Percentiles rank a stretch among this genome's conserved stretches.
These are phyloP conservation scores for Penicillium sumatraense DNA, from an alignment of 2,329 filamentous ascomycete genomes.

Conservation along the genomic window DNA sequence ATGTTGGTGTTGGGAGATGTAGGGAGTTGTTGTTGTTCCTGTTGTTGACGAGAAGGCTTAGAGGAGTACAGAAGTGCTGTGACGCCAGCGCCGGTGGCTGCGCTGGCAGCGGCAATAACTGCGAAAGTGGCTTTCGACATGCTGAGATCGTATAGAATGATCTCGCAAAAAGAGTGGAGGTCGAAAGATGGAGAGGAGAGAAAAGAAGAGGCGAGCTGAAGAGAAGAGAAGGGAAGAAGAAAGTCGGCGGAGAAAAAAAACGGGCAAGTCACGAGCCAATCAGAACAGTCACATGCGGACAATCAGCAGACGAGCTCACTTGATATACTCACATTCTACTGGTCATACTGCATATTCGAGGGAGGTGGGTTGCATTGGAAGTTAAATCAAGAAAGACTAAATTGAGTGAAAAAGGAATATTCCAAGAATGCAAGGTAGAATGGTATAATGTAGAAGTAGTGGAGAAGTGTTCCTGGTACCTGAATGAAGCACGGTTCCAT, in stretches of 20 bases:
- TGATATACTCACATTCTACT: not conserved
- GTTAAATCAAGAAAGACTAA: too few relatives aligned
- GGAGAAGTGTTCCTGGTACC: too few relatives aligned
- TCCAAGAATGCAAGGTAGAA: too few relatives aligned
- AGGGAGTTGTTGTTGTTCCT: slow-evolving; percentile 36
- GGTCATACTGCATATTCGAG: not conserved
- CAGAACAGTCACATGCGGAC: slow-evolving; percentile 19
- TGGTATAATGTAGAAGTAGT: too few relatives aligned
- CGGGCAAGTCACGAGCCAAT: slow-evolving; percentile 30
- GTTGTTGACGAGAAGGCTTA: slow-evolving; percentile 38
- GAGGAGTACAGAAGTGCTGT: slow-evolving; percentile 71
- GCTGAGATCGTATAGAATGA: slow-evolving; percentile 27
- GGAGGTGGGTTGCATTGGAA: not conserved
- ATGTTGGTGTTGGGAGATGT: slow-evolving; percentile 28
- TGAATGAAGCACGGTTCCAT: too few relatives aligned
- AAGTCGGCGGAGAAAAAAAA: slow-evolving; percentile 12
- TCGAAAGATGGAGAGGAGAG: not conserved
- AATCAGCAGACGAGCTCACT: not conserved
- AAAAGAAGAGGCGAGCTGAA: too few relatives aligned
- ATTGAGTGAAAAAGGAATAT: too few relatives aligned
- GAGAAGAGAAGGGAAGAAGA: not conserved
- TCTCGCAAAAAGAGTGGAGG: not conserved
- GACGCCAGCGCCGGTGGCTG: slow-evolving; percentile 74
- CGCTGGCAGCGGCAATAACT: slow-evolving; percentile 75
- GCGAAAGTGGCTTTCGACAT: slow-evolving; percentile 76